phyloP scores from a whole-genome alignment of 768 basidiomycete species.

The Epithele typhae region DNA sequence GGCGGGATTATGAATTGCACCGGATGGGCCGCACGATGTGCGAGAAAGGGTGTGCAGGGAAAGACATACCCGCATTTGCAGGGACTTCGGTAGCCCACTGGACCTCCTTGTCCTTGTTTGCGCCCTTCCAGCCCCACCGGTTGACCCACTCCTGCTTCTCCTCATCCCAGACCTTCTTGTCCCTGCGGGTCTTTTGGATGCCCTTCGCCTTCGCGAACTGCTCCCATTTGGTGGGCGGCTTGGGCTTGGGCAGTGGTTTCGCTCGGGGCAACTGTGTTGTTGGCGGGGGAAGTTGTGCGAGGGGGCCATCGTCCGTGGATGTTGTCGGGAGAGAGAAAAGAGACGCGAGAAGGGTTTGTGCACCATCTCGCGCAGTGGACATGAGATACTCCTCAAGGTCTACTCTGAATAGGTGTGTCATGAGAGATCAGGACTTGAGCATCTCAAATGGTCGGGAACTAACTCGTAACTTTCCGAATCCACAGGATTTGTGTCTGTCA shows the following conservation, averaged over 20 bases:
- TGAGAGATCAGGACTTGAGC: too few relatives aligned
- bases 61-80: slow-evolving; percentile 68
- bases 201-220: slow-evolving; percentile 92
- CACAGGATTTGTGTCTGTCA: slow-evolving; percentile 83
- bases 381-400: slow-evolving; percentile 80
- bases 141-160: slow-evolving; percentile 90
- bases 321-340: slow-evolving; percentile 82
- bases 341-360: slow-evolving; percentile 72
- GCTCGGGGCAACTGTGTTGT: slow-evolving; percentile 78
- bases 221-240: slow-evolving; percentile 96
- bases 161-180: slow-evolving; percentile 90
- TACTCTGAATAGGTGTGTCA: too few relatives aligned
- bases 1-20: too few relatives aligned
- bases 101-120: slow-evolving; percentile 81
- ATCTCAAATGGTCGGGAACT: too few relatives aligned
- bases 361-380: slow-evolving; percentile 73
- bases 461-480: slow-evolving; percentile 84
- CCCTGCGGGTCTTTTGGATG: slow-evolving; percentile 73
- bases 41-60: too few relatives aligned
- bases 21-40: neutral
- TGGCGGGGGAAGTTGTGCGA: slow-evolving; percentile 77
- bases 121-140: slow-evolving; percentile 85
- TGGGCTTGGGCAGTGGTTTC: slow-evolving; percentile 91
- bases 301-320: slow-evolving; percentile 73
- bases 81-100: slow-evolving; percentile 95